Conservation (phyloP, 1,139 yeast species). For the Hyphopichia pseudoburtonii region DNA sequence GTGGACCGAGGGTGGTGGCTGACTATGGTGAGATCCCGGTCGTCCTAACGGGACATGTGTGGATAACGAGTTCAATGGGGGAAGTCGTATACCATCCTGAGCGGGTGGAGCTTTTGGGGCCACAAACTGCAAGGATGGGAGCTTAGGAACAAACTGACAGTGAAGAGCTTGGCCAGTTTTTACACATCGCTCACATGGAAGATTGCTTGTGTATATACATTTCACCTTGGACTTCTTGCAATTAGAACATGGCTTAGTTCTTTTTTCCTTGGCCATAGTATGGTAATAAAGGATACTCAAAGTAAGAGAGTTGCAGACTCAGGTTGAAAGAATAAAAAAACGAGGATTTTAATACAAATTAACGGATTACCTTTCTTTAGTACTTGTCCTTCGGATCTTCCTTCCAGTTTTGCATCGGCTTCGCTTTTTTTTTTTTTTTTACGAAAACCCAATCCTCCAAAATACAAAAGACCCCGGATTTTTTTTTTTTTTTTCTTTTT, state of each 20-base stretch:
- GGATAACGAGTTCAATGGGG: conserved; percentile 15
- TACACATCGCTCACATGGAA: conserved; percentile 61
- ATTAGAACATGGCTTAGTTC: conserved; percentile 62
- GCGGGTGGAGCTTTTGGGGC: conserved; percentile 6
- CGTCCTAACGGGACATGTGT: conserved; percentile 1
- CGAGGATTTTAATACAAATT: no score
- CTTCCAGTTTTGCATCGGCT: no score
- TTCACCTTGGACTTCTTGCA: conserved; percentile 67
- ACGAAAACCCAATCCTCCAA: no score
- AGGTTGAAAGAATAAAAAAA: no score
- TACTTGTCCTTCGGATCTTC: no score
- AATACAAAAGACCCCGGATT: conserved; percentile 2
- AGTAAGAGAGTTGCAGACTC: no score
- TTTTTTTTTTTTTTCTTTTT: neutral
- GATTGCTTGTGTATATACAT: conserved; percentile 48
- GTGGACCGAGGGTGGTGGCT: neutral
- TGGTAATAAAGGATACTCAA: no score
- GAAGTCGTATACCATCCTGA: conserved; percentile 13
- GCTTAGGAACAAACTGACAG: conserved; percentile 58
- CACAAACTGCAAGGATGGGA: conserved; percentile 44
- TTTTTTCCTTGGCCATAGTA: conserved; percentile 40
- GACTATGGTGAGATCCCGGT: neutral
- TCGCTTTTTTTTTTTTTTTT: no score
- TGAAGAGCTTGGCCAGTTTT: conserved; percentile 44
- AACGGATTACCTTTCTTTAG: no score